Evolutionary conservation across 441 rosid species (phyloP), one percentile per base, ranked within the genome.

Genomic region (Erysimum pusillum): DNA sequence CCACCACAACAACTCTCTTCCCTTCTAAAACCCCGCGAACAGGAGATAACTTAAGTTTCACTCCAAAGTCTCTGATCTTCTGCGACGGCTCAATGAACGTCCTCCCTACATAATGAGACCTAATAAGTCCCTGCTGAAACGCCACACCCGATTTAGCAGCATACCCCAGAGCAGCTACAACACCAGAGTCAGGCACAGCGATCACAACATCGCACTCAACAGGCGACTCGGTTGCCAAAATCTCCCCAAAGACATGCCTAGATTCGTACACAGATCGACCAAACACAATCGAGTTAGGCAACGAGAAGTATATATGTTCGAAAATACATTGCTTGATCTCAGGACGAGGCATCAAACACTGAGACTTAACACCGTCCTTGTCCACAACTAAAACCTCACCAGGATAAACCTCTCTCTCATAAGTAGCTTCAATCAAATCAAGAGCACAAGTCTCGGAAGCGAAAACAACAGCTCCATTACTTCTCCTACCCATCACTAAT

Each of bases 41-140:
- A 0, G 97, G 98, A 0, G 99, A 92, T 2, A 95, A 85, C 85
- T 95, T 95, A 20, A 95, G 96, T 89, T 95, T 95, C 48, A 95
- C 99, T 1, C 96, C 96, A 10, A 95, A 92, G 74, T 95, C 99
- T 75, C 98, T 83, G 32, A 95, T 95, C 84, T 86, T 89, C 85
- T 95, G 99, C 0, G 95, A 87, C 0, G 99, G 99, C 79, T 95
- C 96, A 3, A 95, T 95, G 71, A 95, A 95, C 10, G 99, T 95
- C 79, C 99, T 85, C 4, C 99, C 99, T 0, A 91, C 96, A 71
- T 95, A 92, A 68, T 95, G 99, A 35, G 99, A 95, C 81, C 99
- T 86, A 25, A 95, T 95, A 79, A 95, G 57, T 36, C 99, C 99
- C 67, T 90, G 96, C 34, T 94, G 94, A 76, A 89, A 94, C n/a